phyloP scores from a whole-genome alignment of 1,284 basidiomycete species.

The Neonothopanus nambi region DNA sequence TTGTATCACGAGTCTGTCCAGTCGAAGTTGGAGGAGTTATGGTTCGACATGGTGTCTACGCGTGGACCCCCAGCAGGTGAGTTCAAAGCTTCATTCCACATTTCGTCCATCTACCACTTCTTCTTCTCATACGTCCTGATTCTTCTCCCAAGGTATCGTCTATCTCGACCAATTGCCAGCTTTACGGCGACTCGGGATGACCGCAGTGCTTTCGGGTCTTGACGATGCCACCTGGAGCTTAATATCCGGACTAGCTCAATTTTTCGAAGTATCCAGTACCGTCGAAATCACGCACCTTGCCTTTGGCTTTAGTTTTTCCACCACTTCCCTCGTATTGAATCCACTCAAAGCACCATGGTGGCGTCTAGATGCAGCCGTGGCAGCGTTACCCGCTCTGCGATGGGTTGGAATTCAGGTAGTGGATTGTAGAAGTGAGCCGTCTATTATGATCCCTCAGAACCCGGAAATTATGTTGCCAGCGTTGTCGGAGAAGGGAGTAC shows the following conservation, averaged over 20 bases:
- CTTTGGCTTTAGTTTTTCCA: neutral
- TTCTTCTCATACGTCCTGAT: neutral
- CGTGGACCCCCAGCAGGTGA: slow-evolving; percentile 2
- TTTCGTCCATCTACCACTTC: no score
- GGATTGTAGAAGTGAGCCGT: slow-evolving; percentile 1
- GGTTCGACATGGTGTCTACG: slow-evolving; percentile 1
- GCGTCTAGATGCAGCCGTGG: slow-evolving; percentile 1
- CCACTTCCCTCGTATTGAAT: neutral
- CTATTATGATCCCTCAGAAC: neutral
- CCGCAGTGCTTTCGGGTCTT: neutral
- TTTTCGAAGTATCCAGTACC: neutral
- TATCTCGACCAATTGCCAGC: slow-evolving; percentile 2
- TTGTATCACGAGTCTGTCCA: neutral
- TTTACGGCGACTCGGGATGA: slow-evolving; percentile 4
- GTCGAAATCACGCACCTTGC: slow-evolving; percentile 1
- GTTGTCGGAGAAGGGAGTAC: neutral
- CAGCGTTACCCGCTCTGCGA: neutral
- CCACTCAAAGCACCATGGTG: neutral
- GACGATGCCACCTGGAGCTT: neutral
- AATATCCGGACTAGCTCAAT: neutral
- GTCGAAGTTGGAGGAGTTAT: slow-evolving; percentile 2
- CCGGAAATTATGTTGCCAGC: neutral
- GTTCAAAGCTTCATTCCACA: neutral
- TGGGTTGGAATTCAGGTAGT: slow-evolving; percentile 3
- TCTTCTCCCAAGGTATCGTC: neutral